Base-by-base conservation (phyloP, 1,284 basidiomycete species). In the Microbotryum violaceum region DNA sequence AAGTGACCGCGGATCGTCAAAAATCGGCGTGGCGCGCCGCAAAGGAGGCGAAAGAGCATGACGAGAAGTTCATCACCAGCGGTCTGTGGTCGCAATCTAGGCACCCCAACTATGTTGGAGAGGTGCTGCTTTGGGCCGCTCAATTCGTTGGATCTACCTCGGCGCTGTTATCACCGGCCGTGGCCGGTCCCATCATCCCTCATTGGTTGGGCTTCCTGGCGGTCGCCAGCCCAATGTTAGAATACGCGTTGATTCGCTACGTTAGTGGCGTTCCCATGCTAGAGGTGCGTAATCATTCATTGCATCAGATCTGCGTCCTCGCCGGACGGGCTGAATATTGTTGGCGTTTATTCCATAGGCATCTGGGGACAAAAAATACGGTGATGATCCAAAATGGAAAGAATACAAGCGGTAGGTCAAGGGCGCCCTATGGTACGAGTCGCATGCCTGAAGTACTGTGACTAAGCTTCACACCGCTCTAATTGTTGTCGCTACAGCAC, bases 41-140 rank as follows among this genome's bases (percentile, higher is more conserved):
- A 4, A 86, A 84, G 71, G 78, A 85, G n/a, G 78, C 77, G 14
- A 86, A 86, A 70, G 76, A 84, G 67, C 87, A 90, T 71, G 80
- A 85, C 50, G 85, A 89, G 70, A 80, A 82, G 70, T 89, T 90
- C 72, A 86, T 90, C 68, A 81, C 79, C 6, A 78, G 76, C 23
- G 57, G 52, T 1, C 75, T 88, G 14, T 80, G 46, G 75, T 84
- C 63, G 85, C 82, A 20, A 31, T 33, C 53, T 8, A 37, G 21
- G 31, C 29, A 42, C 44, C 51, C 4, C 67, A 87, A 85, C 76
- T 89, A 89, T 73, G 81, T 88, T 44, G 87, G 85, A 27, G 88
- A 90, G 76, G 80, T 89, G 14, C 82, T 84, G 3, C 78, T 89
- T 21, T 88, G 86, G 83, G 80, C 81, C 4, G 85, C 85, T 12